These are phyloP conservation scores for Phycomyces nitens DNA, from an alignment of 192 early-diverging fungal species.

Conservation along the genomic window DNA sequence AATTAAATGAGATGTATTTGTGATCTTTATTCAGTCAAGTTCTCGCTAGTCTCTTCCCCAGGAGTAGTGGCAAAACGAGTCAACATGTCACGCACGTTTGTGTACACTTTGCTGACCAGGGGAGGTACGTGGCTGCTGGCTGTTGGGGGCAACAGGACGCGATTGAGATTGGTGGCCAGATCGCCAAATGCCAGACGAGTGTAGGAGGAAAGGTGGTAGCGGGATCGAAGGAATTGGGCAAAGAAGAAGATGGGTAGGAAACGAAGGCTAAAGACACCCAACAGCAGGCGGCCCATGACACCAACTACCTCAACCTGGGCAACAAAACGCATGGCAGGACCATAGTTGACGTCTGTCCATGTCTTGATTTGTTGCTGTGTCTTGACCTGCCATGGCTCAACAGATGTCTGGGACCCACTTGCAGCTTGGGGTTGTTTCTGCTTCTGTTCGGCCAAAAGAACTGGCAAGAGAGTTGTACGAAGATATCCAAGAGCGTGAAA, in stretches of 20 bases:
- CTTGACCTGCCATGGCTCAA: conserved; percentile 31
- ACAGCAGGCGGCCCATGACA: conserved; percentile 59
- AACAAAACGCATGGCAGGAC: conserved; percentile 56
- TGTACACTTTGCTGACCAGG: conserved; percentile 40
- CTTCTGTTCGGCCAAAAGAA: conserved; percentile 26
- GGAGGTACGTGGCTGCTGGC: conserved; percentile 45
- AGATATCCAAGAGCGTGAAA: conserved; percentile 73
- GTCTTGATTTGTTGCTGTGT: conserved; percentile 48
- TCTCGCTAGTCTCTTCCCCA: no score
- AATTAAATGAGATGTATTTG: no score
- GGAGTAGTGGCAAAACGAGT: conserved; percentile 15
- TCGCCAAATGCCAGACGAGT: conserved; percentile 42
- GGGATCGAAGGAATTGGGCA: conserved; percentile 69
- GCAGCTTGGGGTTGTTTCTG: conserved; percentile 27
- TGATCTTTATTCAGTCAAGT: no score
- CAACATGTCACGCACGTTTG: conserved; percentile 26
- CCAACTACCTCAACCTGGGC: conserved; percentile 67
- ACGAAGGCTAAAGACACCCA: conserved; percentile 35
- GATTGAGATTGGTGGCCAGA: no score
- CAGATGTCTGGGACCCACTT: conserved; percentile 10
- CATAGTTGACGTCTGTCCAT: conserved; percentile 60
- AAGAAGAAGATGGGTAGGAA: conserved; percentile 50
- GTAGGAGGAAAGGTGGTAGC: conserved; percentile 61
- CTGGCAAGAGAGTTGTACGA: conserved; percentile 63
- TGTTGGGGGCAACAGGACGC: conserved; percentile 35